A percentile compares a stretch with the other conserved stretches of the same genome.
Evolutionary conservation across 306 rosid genomes (phyloP).

Genomic region (Vigna trinervia): DNA sequence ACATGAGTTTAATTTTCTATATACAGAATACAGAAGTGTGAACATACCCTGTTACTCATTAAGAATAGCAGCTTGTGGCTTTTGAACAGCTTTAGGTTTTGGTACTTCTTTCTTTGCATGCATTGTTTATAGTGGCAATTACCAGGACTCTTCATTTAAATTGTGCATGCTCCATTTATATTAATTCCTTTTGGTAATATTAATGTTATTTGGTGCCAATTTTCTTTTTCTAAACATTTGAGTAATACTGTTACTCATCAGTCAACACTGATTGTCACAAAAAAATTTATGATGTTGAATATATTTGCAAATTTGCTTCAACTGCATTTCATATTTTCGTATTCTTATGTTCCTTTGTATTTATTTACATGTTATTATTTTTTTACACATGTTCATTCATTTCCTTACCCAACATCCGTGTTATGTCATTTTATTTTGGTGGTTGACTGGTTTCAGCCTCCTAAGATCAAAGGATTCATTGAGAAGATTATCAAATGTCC

Average conservation of each 20-base stretch:
- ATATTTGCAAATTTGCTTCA: constrained; percentile 23
- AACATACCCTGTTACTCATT: neutral
- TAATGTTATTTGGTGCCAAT: neutral
- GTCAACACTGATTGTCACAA: constrained; percentile 29
- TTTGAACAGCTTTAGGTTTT: constrained; percentile 35
- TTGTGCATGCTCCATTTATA: constrained; percentile 4
- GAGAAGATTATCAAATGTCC: constrained; percentile 98
- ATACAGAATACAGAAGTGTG: neutral
- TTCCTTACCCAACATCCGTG: neutral
- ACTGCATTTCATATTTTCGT: neutral
- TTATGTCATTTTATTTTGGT: constrained; percentile 38
- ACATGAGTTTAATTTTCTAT: neutral
- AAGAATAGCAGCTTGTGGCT: neutral
- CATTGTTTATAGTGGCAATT: constrained; percentile 26
- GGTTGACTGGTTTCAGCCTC: constrained; percentile 79
- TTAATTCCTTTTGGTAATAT: constrained; percentile 7
- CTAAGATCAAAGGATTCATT: constrained; percentile 85
- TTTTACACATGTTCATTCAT: neutral
- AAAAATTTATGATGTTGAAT: constrained; percentile 16
- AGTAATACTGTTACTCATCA: constrained; percentile 17
- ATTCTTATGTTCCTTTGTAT: constrained; percentile 19
- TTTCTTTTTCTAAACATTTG: constrained; percentile 27
- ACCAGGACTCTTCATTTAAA: constrained; percentile 13
- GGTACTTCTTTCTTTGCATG: constrained; percentile 29
- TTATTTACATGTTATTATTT: constrained; percentile 29